A percentile compares a stretch with the other conserved stretches of the same genome.
phyloP scores from a whole-genome alignment of 345 rosid genomes.

The Pistacia integerrima region DNA sequence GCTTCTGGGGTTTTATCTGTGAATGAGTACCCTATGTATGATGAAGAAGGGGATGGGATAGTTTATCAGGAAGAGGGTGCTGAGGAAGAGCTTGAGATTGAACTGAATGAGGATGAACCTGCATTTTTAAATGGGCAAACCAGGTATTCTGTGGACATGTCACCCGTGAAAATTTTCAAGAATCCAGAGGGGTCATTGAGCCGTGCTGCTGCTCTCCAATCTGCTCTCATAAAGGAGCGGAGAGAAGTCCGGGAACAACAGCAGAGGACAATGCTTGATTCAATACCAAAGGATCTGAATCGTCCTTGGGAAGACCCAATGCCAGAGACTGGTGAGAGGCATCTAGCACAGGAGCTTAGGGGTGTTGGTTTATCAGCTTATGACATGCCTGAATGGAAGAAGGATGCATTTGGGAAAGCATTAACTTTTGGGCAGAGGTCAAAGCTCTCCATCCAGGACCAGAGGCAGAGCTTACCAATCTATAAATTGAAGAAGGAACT shows the following conservation, averaged over 20 bases:
- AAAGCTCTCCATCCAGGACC: conserved; percentile 88
- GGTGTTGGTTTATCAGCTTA: conserved; percentile 90
- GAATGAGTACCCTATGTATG: conserved; percentile 71
- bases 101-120: conserved; percentile 90
- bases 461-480: conserved; percentile 88
- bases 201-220: conserved; percentile 92
- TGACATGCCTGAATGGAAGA: conserved; percentile 96
- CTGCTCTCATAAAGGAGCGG: conserved; percentile 84
- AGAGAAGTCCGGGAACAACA: conserved; percentile 84
- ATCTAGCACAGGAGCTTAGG: conserved; percentile 90
- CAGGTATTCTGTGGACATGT: conserved; percentile 70
- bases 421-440: conserved; percentile 80
- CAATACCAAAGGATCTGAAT: conserved; percentile 94
- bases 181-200: conserved; percentile 93
- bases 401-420: conserved; percentile 82
- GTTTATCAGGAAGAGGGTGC: conserved; percentile 79
- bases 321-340: conserved; percentile 91
- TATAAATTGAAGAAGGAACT: conserved; percentile 85
- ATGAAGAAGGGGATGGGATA: conserved; percentile 84
- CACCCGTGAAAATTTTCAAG: conserved; percentile 90
- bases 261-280: conserved; percentile 90
- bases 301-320: conserved; percentile 97
- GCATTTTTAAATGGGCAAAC: conserved; percentile 83
- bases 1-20: conserved; percentile 78
- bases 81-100: conserved; percentile 94